Evolutionary conservation across 1,284 basidiomycete species (phyloP).

Genomic region (Cryptococcus hybrid): DNA sequence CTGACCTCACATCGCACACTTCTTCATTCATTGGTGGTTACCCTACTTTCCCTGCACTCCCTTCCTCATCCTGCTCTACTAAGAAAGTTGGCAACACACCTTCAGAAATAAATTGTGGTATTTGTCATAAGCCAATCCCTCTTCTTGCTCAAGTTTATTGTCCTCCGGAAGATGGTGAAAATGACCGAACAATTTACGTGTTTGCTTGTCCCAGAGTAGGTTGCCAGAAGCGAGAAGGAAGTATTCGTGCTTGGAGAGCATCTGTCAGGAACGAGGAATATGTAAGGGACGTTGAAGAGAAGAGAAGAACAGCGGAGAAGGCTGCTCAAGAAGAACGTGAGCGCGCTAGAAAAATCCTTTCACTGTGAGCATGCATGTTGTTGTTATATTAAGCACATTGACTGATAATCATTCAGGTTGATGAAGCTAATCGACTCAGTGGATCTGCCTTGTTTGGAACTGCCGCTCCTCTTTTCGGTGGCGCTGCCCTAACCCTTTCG

Average conservation of each 20-base stretch:
- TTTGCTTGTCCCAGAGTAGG: slow-evolving; percentile 41
- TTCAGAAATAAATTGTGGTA: slow-evolving; percentile 31
- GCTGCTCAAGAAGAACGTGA: slow-evolving; percentile 33
- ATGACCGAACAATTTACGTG: slow-evolving; percentile 50
- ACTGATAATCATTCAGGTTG: slow-evolving; percentile 3
- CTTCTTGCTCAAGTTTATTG: slow-evolving; percentile 50
- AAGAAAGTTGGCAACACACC: slow-evolving; percentile 15
- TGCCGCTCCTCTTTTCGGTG: slow-evolving; percentile 32
- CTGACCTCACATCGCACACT: slow-evolving; percentile 29
- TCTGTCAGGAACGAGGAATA: slow-evolving; percentile 49
- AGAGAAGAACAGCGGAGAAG: slow-evolving; percentile 34
- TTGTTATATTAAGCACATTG: neutral
- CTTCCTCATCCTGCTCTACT: slow-evolving; percentile 7
- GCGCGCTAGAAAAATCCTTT: slow-evolving; percentile 48
- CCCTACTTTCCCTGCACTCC: slow-evolving; percentile 42
- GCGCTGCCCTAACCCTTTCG: slow-evolving; percentile 18
- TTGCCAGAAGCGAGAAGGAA: slow-evolving; percentile 46
- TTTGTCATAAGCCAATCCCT: slow-evolving; percentile 42
- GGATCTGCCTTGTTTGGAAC: slow-evolving; percentile 30
- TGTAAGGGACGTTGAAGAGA: slow-evolving; percentile 43
- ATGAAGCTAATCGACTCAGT: slow-evolving; percentile 9
- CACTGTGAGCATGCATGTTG: slow-evolving; percentile 25
- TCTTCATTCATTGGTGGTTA: slow-evolving; percentile 48
- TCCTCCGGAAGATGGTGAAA: slow-evolving; percentile 49
- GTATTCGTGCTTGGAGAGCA: slow-evolving; percentile 47